Conservation (phyloP, 208 protist species). For the Crithidia brevicula region DNA sequence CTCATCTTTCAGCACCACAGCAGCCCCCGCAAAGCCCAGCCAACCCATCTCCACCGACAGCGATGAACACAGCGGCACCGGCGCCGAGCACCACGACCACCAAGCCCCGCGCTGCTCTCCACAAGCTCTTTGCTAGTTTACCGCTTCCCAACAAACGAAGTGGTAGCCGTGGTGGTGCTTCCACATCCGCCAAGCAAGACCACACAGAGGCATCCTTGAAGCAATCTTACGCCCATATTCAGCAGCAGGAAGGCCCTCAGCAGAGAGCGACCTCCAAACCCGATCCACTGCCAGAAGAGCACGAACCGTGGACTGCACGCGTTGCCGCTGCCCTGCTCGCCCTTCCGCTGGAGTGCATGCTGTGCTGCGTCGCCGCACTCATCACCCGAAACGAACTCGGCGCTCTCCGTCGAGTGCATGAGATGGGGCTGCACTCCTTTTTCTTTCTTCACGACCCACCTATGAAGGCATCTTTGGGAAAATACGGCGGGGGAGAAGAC, state of each 20-base stretch:
- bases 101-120: background rate
- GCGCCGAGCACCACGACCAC: background rate
- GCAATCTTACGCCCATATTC: conserved; percentile 11
- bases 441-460: conserved; percentile 28
- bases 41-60: background rate
- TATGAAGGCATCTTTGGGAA: background rate
- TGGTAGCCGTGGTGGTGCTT: background rate
- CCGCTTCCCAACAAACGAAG: conserved; percentile 3
- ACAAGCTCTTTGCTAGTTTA: conserved; percentile 27
- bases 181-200: background rate
- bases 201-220: background rate
- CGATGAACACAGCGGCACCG: background rate
- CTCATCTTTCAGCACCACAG: background rate
- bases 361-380: conserved; percentile 29
- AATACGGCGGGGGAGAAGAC: background rate
- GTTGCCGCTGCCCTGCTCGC: conserved; percentile 12
- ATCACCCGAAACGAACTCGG: conserved; percentile 32
- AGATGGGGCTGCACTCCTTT: conserved; percentile 33
- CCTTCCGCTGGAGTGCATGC: conserved; percentile 24
- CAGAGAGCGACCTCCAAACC: no score
- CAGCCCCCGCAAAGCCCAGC: background rate
- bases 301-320: background rate
- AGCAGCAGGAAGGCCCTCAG: background rate
- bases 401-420: conserved; percentile 25
- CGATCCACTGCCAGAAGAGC: no score